Evolutionary conservation across 1,284 basidiomycete species (phyloP).

Genomic region (Malassezia caprae): DNA sequence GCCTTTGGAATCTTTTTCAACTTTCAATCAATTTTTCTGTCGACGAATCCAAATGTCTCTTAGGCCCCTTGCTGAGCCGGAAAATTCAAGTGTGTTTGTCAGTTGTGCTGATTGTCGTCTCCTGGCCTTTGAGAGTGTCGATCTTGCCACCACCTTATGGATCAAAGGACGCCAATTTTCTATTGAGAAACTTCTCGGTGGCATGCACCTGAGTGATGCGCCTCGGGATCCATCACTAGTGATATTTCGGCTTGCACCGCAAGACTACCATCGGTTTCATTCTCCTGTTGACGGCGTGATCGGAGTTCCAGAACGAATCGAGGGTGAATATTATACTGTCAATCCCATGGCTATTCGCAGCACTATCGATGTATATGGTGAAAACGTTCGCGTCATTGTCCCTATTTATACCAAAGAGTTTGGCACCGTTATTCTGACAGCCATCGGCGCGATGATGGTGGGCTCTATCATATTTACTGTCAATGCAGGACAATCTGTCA

Average conservation of each 20-base stretch:
- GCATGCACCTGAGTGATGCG: conserved; percentile 47
- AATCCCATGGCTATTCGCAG: conserved; percentile 72
- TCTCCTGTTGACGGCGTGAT: conserved; percentile 69
- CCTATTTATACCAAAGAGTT: conserved; percentile 46
- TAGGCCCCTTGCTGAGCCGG: conserved; percentile 63
- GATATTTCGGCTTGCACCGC: conserved; percentile 66
- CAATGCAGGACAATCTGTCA: conserved; percentile 66
- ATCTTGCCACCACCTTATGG: conserved; percentile 79
- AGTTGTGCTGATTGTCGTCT: conserved; percentile 85
- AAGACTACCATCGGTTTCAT: conserved; percentile 92
- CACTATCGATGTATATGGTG: conserved; percentile 81
- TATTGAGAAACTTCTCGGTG: conserved; percentile 66
- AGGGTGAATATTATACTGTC: conserved; percentile 44
- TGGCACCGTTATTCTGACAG: conserved; percentile 31
- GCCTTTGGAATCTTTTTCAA: conserved; percentile 72
- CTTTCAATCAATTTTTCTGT: conserved; percentile 83
- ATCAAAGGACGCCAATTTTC: conserved; percentile 94
- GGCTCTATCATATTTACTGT: conserved; percentile 67
- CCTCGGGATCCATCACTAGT: conserved; percentile 53
- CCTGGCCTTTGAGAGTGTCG: conserved; percentile 79
- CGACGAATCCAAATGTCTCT: conserved; percentile 76
- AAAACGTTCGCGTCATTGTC: conserved; percentile 60
- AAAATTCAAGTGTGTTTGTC: conserved; percentile 67
- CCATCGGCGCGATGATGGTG: conserved; percentile 53
- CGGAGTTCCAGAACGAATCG: conserved; percentile 52